Percentiles rank a stretch among this genome's conserved stretches.
Evolutionary conservation across 306 rosid genomes (phyloP).

Genomic region (Sicyos baderoa): DNA sequence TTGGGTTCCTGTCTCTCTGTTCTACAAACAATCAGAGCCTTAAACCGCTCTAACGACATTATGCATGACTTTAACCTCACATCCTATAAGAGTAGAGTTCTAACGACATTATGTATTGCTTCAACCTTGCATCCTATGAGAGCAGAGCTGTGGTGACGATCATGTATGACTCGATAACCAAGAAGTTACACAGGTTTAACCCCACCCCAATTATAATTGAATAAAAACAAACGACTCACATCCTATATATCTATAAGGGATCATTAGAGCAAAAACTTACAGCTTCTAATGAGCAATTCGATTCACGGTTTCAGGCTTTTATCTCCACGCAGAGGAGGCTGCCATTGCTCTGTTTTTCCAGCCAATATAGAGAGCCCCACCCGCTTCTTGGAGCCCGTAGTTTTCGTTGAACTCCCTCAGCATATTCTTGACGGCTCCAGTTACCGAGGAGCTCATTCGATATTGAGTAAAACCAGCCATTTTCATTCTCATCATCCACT

Average conservation of each 20-base stretch:
- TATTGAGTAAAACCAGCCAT: conserved; percentile 67
- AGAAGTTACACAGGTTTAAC: no score
- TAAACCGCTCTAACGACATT: no score
- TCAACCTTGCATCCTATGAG: no score
- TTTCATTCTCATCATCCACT: conserved; percentile 68
- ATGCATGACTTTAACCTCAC: no score
- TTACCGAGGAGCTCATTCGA: conserved; percentile 50
- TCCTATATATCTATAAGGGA: not conserved
- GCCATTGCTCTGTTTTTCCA: conserved; percentile 62
- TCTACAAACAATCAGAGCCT: conserved; percentile 9
- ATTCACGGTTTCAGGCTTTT: conserved; percentile 11
- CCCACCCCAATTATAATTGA: no score
- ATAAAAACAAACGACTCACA: no score
- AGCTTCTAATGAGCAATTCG: conserved; percentile 11
- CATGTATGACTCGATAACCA: no score
- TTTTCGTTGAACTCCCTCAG: conserved; percentile 44
- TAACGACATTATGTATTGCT: no score
- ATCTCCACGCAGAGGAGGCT: conserved; percentile 78
- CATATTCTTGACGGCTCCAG: conserved; percentile 27
- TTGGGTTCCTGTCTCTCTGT: not conserved
- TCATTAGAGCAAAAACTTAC: conserved; percentile 16
- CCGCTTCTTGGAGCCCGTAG: conserved; percentile 35
- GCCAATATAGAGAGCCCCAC: conserved; percentile 55
- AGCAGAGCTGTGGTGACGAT: no score
- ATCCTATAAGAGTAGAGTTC: no score